Conservation (phyloP, 768 basidiomycete species). For the Cyathus striatus region DNA sequence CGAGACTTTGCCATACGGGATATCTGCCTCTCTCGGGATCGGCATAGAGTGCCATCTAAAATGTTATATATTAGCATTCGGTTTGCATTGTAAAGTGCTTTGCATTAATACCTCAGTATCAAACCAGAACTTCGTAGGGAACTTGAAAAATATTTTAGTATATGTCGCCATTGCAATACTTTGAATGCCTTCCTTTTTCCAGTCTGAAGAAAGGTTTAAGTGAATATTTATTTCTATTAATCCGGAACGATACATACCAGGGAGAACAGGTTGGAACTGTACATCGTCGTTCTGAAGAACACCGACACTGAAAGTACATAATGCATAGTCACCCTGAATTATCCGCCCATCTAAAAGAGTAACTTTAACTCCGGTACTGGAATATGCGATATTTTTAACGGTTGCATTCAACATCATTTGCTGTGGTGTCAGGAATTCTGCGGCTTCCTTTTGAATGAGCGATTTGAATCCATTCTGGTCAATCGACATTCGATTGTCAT, state of each 20-base stretch:
- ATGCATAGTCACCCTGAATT: conserved; percentile 49
- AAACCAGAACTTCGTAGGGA: conserved; percentile 55
- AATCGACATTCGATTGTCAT: conserved; percentile 44
- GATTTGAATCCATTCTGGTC: conserved; percentile 62
- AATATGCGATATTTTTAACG: conserved; percentile 43
- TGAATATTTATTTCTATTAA: neutral
- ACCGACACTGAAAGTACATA: no score
- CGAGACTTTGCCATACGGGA: conserved; percentile 65
- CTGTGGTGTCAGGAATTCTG: conserved; percentile 39
- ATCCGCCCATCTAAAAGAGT: conserved; percentile 35
- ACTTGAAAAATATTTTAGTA: conserved; percentile 66
- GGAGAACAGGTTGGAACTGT: conserved; percentile 47
- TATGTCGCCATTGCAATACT: conserved; percentile 62
- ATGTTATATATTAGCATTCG: neutral
- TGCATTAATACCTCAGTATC: conserved; percentile 30
- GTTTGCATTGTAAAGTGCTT: neutral
- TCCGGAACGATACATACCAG: conserved; percentile 24
- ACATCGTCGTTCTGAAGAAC: conserved; percentile 66
- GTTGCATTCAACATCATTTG: conserved; percentile 48
- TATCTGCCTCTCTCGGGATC: conserved; percentile 55
- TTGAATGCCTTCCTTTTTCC: conserved; percentile 61
- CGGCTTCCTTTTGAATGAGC: conserved; percentile 52
- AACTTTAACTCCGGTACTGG: conserved; percentile 39
- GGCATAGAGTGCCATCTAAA: conserved; percentile 54
- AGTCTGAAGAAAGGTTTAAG: conserved; percentile 16